These are phyloP conservation scores for Pelargonium fulgidum DNA, from an alignment of 441 rosid genomes.

Conservation along the genomic window DNA sequence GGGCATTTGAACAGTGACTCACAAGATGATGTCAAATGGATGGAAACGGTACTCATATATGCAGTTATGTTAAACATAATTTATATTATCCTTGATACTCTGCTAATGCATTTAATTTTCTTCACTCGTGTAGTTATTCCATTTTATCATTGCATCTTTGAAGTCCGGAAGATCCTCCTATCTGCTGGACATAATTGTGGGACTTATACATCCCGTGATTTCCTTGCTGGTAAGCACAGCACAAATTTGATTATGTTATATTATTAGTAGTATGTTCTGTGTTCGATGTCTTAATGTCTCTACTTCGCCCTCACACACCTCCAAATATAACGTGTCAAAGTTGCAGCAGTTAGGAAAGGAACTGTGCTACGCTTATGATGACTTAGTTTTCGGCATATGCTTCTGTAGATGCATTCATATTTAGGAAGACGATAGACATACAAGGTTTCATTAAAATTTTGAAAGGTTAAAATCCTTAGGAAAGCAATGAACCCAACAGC, in stretches of 20 bases:
- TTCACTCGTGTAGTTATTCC: conserved; percentile 54
- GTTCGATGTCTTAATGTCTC: conserved; percentile 1
- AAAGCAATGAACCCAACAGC: neutral
- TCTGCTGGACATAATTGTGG: conserved; percentile 73
- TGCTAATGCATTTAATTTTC: conserved; percentile 18
- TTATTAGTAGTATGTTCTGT: conserved; percentile 7
- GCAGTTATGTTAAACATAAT: conserved; percentile 9
- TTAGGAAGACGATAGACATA: neutral
- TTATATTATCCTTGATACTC: conserved; percentile 6
- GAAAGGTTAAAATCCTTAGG: neutral
- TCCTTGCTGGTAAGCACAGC: conserved; percentile 69
- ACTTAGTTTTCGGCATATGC: neutral
- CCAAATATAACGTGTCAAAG: neutral
- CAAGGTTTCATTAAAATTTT: neutral
- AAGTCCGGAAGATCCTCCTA: conserved; percentile 95
- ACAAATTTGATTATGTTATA: conserved; percentile 12
- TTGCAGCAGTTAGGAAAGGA: conserved; percentile 1
- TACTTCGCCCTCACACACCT: neutral
- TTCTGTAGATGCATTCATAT: neutral
- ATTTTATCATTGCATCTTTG: conserved; percentile 78
- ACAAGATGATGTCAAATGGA: conserved; percentile 91
- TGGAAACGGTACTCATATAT: conserved; percentile 78
- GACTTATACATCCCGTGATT: conserved; percentile 76
- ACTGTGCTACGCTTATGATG: neutral
- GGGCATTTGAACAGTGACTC: conserved; percentile 51